Evolutionary conservation across 176 grass and related monocot species (phyloP).

Genomic region (Secale cereale): DNA sequence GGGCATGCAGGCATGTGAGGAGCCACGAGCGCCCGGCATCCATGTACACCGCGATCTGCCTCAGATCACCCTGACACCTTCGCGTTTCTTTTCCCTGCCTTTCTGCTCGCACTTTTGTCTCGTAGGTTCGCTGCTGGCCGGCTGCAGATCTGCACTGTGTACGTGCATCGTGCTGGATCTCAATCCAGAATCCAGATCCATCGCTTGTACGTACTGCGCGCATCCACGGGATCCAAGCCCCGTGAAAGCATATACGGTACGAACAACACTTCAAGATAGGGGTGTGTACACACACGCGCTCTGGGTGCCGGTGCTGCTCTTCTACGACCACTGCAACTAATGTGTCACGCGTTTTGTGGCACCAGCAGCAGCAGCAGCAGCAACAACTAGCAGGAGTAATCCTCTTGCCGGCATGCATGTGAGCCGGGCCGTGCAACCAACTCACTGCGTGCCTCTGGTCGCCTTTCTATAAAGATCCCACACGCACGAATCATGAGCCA

Average conservation of each 20-base stretch:
- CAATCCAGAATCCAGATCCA: background rate
- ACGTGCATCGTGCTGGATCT: background rate
- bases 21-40: background rate
- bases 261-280: background rate
- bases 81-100: background rate
- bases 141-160: too few relatives aligned
- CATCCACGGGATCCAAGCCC: background rate
- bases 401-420: conserved; percentile 19
- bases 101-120: background rate
- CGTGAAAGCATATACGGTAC: background rate
- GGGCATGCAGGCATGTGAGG: conserved; percentile 11
- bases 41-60: background rate
- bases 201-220: too few relatives aligned
- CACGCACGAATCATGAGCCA: background rate
- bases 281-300: too few relatives aligned
- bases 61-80: background rate
- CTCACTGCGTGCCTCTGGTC: background rate
- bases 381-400: background rate
- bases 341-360: background rate
- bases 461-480: conserved; percentile 29
- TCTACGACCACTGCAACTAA: background rate
- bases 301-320: background rate
- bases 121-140: background rate
- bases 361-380: background rate
- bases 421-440: conserved; percentile 14